phyloP scores from a whole-genome alignment of 2,329 filamentous ascomycete species.

The Aspergillus hiratsukae region DNA sequence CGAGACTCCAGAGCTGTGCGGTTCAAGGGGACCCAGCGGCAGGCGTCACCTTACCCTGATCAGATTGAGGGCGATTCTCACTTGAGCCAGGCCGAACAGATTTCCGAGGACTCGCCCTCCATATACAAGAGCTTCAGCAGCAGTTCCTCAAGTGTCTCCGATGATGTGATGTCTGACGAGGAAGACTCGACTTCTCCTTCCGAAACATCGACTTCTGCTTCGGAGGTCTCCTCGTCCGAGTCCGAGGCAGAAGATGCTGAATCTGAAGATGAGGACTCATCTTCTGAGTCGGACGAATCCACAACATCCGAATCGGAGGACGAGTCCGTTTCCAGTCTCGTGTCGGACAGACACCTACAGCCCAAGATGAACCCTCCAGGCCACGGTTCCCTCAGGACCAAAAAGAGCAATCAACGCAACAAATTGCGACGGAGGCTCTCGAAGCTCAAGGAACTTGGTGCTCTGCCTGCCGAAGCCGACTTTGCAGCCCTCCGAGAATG shows the following conservation, averaged over 20 bases:
- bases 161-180: slow-evolving; percentile 11
- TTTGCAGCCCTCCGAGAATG: slow-evolving; percentile 45
- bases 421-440: slow-evolving; percentile 47
- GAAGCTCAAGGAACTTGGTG: slow-evolving; percentile 51
- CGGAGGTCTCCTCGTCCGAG: slow-evolving; percentile 33
- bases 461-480: slow-evolving; percentile 49
- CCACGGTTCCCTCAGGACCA: slow-evolving; percentile 49
- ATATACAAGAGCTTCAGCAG: slow-evolving; percentile 8
- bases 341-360: slow-evolving; percentile 3
- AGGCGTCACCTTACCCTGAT: slow-evolving; percentile 2
- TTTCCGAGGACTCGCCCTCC: slow-evolving; percentile 14
- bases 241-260: slow-evolving; percentile 24
- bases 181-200: slow-evolving; percentile 22
- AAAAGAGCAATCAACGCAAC: slow-evolving; percentile 52
- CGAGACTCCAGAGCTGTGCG: slow-evolving; percentile 31
- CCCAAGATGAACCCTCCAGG: slow-evolving; percentile 39
- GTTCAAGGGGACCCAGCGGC: slow-evolving; percentile 22
- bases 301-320: slow-evolving; percentile 35
- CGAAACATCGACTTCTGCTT: slow-evolving; percentile 30
- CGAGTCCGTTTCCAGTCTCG: slow-evolving; percentile 16
- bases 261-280: slow-evolving; percentile 21
- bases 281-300: slow-evolving; percentile 19
- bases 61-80: slow-evolving; percentile 9
- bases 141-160: slow-evolving; percentile 30
- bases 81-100: slow-evolving; percentile 12